Conservation (phyloP, 1,284 basidiomycete species). For the Pholiota adiposa region DNA sequence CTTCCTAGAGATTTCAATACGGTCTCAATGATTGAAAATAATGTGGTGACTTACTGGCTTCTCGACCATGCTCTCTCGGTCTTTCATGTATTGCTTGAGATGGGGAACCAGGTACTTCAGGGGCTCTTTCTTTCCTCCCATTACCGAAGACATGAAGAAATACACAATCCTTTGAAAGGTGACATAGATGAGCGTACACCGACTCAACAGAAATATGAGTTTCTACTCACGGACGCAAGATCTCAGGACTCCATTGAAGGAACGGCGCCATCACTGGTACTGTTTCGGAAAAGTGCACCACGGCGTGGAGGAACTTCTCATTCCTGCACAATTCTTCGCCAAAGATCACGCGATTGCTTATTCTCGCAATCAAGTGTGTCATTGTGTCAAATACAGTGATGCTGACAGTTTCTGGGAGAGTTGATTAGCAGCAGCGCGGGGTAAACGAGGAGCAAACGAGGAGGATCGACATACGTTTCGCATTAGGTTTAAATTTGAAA, state of each 20-base stretch:
- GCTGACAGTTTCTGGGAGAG: slow-evolving; percentile 28
- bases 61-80: slow-evolving; percentile 27
- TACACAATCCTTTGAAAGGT: slow-evolving; percentile 33
- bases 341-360: slow-evolving; percentile 51
- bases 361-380: slow-evolving; percentile 44
- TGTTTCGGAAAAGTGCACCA: slow-evolving; percentile 37
- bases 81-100: slow-evolving; percentile 28
- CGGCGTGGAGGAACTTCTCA: slow-evolving; percentile 35
- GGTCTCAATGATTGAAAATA: not conserved
- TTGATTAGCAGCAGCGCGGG: not conserved
- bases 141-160: slow-evolving; percentile 30
- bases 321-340: slow-evolving; percentile 47
- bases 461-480: slow-evolving; percentile 19
- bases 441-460: not conserved
- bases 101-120: slow-evolving; percentile 31
- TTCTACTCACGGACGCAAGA: slow-evolving; percentile 32
- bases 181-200: too few species aligned
- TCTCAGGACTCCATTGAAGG: slow-evolving; percentile 37
- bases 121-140: slow-evolving; percentile 34
- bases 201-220: not conserved
- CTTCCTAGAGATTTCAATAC: slow-evolving; percentile 15
- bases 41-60: slow-evolving; percentile 27
- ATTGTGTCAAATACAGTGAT: slow-evolving; percentile 40
- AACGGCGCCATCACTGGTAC: slow-evolving; percentile 33
- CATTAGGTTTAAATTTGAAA: slow-evolving; percentile 25